Evolutionary conservation across 2,329 filamentous ascomycete species (phyloP).

Genomic region (Westerdykella aurantiaca): DNA sequence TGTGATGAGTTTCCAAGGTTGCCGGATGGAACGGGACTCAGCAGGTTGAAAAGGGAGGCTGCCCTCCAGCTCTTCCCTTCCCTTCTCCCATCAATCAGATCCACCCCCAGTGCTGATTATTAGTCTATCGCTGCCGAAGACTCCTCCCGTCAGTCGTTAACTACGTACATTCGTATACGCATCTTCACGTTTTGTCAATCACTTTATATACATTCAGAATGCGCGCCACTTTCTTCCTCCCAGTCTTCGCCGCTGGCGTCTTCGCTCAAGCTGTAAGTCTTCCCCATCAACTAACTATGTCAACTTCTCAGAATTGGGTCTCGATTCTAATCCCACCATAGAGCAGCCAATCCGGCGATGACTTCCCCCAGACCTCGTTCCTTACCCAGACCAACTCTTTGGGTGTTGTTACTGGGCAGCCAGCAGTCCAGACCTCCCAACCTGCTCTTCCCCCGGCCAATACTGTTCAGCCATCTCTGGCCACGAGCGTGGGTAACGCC

Average conservation of each 20-base stretch:
- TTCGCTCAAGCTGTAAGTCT: constrained; percentile 24
- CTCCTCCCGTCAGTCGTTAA: too few relatives aligned
- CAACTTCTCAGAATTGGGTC: neutral
- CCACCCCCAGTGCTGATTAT: too few relatives aligned
- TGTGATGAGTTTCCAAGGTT: too few relatives aligned
- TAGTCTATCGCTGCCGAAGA: too few relatives aligned
- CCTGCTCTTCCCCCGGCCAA: constrained; percentile 21
- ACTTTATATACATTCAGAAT: constrained; percentile 17
- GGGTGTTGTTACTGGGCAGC: constrained; percentile 30
- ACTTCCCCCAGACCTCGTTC: constrained; percentile 25
- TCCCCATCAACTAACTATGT: neutral
- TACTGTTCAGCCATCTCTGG: constrained; percentile 20
- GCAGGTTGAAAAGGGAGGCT: too few relatives aligned
- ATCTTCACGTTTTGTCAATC: too few relatives aligned
- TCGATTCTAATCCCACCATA: neutral
- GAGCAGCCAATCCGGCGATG: constrained; percentile 12
- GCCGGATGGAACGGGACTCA: too few relatives aligned
- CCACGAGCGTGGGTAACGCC: constrained; percentile 16
- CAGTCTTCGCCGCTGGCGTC: constrained; percentile 22
- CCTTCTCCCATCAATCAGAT: too few relatives aligned
- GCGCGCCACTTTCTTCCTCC: constrained; percentile 27
- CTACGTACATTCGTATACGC: too few relatives aligned
- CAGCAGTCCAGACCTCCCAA: constrained; percentile 17
- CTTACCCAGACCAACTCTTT: constrained; percentile 30
- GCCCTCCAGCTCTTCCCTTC: too few relatives aligned